Evolutionary conservation across 495 filamentous ascomycete genomes (phyloP), one percentile per base, ranked within the genome.

Genomic region (Mytilinidion resinicola): DNA sequence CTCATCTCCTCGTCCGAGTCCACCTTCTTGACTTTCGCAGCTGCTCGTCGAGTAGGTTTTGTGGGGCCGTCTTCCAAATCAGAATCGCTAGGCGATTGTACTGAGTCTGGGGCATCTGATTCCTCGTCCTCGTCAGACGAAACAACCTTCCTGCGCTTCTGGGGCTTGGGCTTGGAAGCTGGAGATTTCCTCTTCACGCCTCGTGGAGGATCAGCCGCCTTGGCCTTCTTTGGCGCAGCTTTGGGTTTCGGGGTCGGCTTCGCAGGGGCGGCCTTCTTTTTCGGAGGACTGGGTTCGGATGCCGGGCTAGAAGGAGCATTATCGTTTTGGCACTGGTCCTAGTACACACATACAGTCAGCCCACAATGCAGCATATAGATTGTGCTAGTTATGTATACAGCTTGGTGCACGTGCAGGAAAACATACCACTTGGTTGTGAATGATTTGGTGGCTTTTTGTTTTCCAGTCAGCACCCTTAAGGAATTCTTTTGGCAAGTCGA

Each of bases 391-490:
- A n/a, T n/a, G 48, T 30, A 37, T n/a, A 43, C 21, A 30, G 37
- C 25, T 36, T 20, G 35, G 17, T 21, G 44, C 9, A 15, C 9
- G 9, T 49, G n/a, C 17, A 15, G 14, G 11, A 17, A n/a, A 3
- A 19, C 14, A 48, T 77, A 95, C 91, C 53, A 87, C 80, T 70
- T 83, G 81, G 14, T 80, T 76, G 57, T 80, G 77, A 54, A 96
- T 89, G 33, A 95, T 67, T 15, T 77, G 64, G 56, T 95, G 90
- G 72, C 89, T 95, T 62, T 79, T 80, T n/a, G 74, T 68, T 65
- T 93, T 95, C 93, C 92, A 96, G 15, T 78, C 69, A 3, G 62
- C 69, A 42, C 80, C 70, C 62, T 84, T 88, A 66, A 95, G 84
- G 65, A 88, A 96, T 0, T 81, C 87, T 4, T 79, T 73, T 3